A percentile compares a stretch with the other conserved stretches of the same genome.
phyloP scores from a whole-genome alignment of 2,329 filamentous ascomycete genomes.

The Coniochaeta sp. region DNA sequence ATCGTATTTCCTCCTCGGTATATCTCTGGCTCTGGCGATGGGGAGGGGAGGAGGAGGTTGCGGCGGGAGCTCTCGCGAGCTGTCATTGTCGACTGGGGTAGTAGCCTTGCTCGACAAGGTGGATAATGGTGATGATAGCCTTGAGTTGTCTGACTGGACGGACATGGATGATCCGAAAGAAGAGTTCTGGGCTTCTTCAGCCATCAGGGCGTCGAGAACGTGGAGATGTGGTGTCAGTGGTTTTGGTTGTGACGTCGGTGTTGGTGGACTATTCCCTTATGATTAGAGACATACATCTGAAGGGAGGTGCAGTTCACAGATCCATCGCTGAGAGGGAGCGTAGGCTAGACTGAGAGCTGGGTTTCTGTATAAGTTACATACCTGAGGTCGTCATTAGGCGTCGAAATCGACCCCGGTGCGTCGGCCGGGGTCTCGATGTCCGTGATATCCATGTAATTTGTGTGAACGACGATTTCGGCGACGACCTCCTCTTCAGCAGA shows the following conservation, averaged over 20 bases:
- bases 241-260: slow-evolving; percentile 4
- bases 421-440: slow-evolving; percentile 16
- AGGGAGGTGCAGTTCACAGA: not conserved
- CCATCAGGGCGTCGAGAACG: slow-evolving; percentile 3
- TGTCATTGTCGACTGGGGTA: slow-evolving; percentile 45
- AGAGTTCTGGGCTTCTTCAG: slow-evolving; percentile 25
- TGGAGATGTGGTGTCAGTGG: slow-evolving; percentile 4
- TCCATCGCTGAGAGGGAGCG: not conserved
- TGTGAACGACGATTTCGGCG: slow-evolving; percentile 38
- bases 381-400: slow-evolving; percentile 9
- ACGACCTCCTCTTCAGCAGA: slow-evolving; percentile 25
- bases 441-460: slow-evolving; percentile 32
- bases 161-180: slow-evolving; percentile 49
- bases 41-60: slow-evolving; percentile 11
- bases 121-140: slow-evolving; percentile 46
- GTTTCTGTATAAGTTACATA: slow-evolving; percentile 10
- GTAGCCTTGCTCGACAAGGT: slow-evolving; percentile 57
- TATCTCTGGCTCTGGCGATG: slow-evolving; percentile 16
- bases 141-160: slow-evolving; percentile 46
- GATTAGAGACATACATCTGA: not conserved
- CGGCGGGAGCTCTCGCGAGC: slow-evolving; percentile 22
- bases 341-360: not conserved
- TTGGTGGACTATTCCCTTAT: slow-evolving; percentile 1
- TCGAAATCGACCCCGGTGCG: slow-evolving; percentile 10
- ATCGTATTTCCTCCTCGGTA: slow-evolving; percentile 39